Evolutionary conservation across 2,329 filamentous ascomycete genomes (phyloP).

Genomic region (Helicocarpus griseus): DNA sequence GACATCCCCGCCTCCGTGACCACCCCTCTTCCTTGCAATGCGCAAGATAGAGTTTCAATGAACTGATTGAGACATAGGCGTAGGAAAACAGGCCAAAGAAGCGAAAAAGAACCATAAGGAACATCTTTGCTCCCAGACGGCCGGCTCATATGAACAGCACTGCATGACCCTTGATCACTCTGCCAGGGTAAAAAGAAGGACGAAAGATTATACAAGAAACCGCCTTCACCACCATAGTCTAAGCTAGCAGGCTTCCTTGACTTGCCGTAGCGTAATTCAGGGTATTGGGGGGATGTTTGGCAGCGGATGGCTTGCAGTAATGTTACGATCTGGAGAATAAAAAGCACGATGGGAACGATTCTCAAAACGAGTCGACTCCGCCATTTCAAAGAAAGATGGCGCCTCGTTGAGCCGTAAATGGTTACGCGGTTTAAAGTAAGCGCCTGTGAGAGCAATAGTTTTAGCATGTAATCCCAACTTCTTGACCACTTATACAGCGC

Average conservation of each 20-base stretch:
- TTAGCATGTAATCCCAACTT: background rate
- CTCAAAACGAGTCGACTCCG: conserved; percentile 61
- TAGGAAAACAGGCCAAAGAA: conserved; percentile 46
- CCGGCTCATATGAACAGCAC: conserved; percentile 62
- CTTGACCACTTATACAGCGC: background rate
- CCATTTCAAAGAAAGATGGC: conserved; percentile 68
- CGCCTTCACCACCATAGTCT: conserved; percentile 60
- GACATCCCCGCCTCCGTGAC: conserved; percentile 91
- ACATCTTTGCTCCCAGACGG: conserved; percentile 41
- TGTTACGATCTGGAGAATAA: conserved; percentile 57
- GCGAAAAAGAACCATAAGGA: conserved; percentile 65
- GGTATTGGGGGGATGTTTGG: conserved; percentile 70
- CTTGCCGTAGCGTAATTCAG: conserved; percentile 59
- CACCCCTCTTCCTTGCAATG: conserved; percentile 70
- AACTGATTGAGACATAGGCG: conserved; percentile 65
- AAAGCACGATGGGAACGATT: conserved; percentile 58
- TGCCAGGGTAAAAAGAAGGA: conserved; percentile 64
- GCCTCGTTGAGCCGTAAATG: conserved; percentile 82
- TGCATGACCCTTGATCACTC: conserved; percentile 64
- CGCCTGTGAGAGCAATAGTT: conserved; percentile 40
- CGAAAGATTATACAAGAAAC: conserved; percentile 62
- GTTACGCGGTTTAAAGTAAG: conserved; percentile 83
- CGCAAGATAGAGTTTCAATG: conserved; percentile 77
- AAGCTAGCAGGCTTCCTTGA: conserved; percentile 55
- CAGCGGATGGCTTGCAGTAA: conserved; percentile 82